Conservation (phyloP, 371 early-diverging fungal genomes). For the Thermomucor indicae-seudaticae region DNA sequence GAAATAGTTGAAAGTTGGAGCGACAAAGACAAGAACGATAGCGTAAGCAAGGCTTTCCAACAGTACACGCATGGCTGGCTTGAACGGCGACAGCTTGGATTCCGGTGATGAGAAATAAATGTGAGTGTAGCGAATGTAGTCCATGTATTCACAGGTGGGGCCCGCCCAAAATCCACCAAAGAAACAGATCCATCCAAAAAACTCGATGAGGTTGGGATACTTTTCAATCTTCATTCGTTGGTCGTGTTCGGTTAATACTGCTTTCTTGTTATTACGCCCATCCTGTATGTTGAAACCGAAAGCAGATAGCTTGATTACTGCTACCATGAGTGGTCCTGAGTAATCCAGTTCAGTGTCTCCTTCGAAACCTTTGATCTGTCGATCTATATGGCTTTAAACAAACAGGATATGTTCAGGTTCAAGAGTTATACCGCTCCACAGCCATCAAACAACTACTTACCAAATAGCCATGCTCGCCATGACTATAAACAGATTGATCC, state of each 20-base stretch:
- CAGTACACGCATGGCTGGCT: constrained; percentile 28
- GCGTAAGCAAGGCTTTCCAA: constrained; percentile 34
- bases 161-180: constrained; percentile 85
- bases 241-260: constrained; percentile 53
- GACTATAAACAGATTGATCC: constrained; percentile 63
- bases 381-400: constrained; percentile 51
- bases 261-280: constrained; percentile 5
- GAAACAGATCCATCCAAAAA: constrained; percentile 84
- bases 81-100: background rate
- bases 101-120: constrained; percentile 4
- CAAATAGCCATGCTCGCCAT: constrained; percentile 76
- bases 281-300: constrained; percentile 76
- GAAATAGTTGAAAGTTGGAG: constrained; percentile 35
- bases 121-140: constrained; percentile 40
- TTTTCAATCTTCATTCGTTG: constrained; percentile 49
- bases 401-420: background rate
- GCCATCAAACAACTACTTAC: constrained; percentile 29
- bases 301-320: constrained; percentile 83
- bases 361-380: constrained; percentile 48
- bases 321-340: constrained; percentile 89
- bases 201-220: constrained; percentile 75
- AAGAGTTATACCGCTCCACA: background rate
- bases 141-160: constrained; percentile 79
- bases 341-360: constrained; percentile 67
- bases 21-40: constrained; percentile 22